Evolutionary conservation across 1,284 basidiomycete species (phyloP), one percentile per base, ranked within the genome.

Genomic region (Cutaneotrichosporon arboriforme): DNA sequence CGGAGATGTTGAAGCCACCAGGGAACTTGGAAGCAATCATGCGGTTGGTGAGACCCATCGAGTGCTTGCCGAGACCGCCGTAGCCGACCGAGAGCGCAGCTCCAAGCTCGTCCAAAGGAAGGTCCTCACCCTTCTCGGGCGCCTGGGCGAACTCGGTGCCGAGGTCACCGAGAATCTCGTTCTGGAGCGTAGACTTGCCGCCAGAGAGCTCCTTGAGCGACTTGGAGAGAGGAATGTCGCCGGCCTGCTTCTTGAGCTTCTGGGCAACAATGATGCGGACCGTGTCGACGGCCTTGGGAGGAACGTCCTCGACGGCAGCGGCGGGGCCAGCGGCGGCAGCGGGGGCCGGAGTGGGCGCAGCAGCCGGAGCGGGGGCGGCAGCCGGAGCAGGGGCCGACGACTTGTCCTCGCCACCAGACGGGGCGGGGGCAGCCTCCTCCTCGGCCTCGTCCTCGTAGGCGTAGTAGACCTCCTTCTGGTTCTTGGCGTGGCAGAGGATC

Each of bases 121-220:
- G 81, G 70, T 98, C 94, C 73, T 98, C 94, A 18, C 90, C 92
- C 78, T 97, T 97, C 78, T 98, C 96, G 0, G 96, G 94, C 1
- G 91, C 89, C 15, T 88, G 88, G 4, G 83, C 72, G 70, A 93
- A 94, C 70, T 94, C 90, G 64, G 88, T 82, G 68, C 93, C 88
- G 23, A 96, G 81, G 72, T 96, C 90, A 48, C 91, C 92, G 44
- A 97, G 79, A 59, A 97, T 93, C 76, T 97, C 93, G 73, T 97
- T 97, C 76, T 96, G 92, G 54, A 98, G 79, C 1, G 96, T 97
- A 21, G 93, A 97, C 78, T 98, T 98, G 63, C 96, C 96, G 39
- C 91, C 92, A 48, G 97, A 92, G 56, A 97, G 86, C 70, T 98
- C 94, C 77, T 97, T 97, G 81, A 98, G 93, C 1, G 91, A 88